Evolutionary conservation across 2,329 filamentous ascomycete species (phyloP), one percentile per base, ranked within the genome.

Genomic region (Conoideocrella luteorostrata): DNA sequence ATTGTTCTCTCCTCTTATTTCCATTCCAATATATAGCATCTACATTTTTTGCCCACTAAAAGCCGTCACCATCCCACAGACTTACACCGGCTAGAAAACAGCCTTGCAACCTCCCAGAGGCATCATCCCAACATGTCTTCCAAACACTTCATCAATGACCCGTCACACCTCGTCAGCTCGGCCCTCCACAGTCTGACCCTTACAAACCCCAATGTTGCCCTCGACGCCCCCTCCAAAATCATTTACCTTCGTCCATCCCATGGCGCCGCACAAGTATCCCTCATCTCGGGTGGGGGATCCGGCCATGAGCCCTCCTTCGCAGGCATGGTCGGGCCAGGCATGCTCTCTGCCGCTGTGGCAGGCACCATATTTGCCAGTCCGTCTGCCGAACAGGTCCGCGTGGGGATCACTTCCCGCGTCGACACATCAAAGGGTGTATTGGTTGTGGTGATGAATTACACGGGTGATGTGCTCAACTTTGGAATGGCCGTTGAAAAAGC

Each of bases 401-500:
- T 78, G 52, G 88, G 82, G 47, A 84, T 94, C 42, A 77, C 83
- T 57, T 77, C 80, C 33, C 75, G 86, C 17, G 85, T 95, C 3
- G 80, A 86, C 48, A 75, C 76, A 4, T 72, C 77, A 35, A 77
- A 79, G 49, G 91, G 90, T 20, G 85, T 95, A 2, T 64, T 96
- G 32, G 85, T 95, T n/a, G 83, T 90, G 5, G 86, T 95, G 23
- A 95, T 95, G 87, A 96, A 96, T 64, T 95, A 95, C 65, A 95
- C 88, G 1, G 86, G 86, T 29, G 86, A 90, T 61, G 79, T 95
- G 43, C 75, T 96, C 53, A 94, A 95, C 67, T 96, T 96, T 60
- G 90, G 89, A 44, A 84, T 96, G 77, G 90, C 84, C 1, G 87
- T 93, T 7, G 91, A 96, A 65, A 95, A 95, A 69, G 89, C 89